phyloP scores from a whole-genome alignment of 805 yeast genomes.

The Candida maltosa region DNA sequence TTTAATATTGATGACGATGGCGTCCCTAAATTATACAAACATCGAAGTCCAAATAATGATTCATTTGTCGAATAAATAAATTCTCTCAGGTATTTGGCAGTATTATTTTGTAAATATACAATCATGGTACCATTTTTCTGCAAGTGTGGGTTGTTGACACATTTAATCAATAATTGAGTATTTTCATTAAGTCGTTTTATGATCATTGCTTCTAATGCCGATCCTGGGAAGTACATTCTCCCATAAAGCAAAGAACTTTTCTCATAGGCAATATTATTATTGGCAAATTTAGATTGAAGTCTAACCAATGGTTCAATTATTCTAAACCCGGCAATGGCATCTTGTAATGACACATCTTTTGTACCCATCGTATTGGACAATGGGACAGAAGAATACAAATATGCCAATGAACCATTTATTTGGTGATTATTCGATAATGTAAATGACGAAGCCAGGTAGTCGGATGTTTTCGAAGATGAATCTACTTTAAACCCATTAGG shows the following conservation, averaged over 20 bases:
- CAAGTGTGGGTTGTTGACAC: constrained; percentile 65
- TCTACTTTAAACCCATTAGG: constrained; percentile 67
- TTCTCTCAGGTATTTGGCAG: constrained; percentile 65
- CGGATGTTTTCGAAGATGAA: constrained; percentile 68
- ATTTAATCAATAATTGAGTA: constrained; percentile 68
- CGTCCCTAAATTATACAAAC: constrained; percentile 64
- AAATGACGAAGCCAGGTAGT: constrained; percentile 67
- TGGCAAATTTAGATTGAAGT: background rate
- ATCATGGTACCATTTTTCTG: constrained; percentile 58
- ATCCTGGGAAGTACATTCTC: constrained; percentile 82
- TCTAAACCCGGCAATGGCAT: constrained; percentile 67
- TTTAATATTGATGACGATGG: constrained; percentile 18
- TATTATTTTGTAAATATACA: constrained; percentile 66
- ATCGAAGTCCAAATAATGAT: constrained; percentile 75
- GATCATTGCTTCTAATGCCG: constrained; percentile 83
- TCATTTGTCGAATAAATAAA: constrained; percentile 81
- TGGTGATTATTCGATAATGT: constrained; percentile 60
- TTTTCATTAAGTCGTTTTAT: constrained; percentile 57
- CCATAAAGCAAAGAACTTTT: constrained; percentile 66
- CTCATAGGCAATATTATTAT: constrained; percentile 3
- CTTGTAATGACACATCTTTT: constrained; percentile 53
- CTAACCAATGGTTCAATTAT: constrained; percentile 45
- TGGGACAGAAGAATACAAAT: constrained; percentile 66
- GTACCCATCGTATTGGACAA: constrained; percentile 52
- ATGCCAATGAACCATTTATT: constrained; percentile 80